Evolutionary conservation across 805 yeast species (phyloP).

Genomic region (Candida caryicola): DNA sequence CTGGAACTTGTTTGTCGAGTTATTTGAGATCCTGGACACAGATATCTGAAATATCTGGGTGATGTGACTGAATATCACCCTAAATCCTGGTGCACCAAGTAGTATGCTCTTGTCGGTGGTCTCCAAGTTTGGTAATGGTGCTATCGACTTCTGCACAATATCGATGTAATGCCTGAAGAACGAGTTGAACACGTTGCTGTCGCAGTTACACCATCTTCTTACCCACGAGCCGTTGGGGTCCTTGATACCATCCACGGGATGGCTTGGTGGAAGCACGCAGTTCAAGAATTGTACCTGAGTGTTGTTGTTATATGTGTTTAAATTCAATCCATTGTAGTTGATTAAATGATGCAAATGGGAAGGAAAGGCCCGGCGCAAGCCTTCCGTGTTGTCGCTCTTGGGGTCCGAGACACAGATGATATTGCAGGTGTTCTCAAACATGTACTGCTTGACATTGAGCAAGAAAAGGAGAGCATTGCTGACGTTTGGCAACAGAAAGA

Average conservation of each 20-base stretch:
- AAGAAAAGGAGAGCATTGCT: constrained; percentile 56
- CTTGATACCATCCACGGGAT: constrained; percentile 46
- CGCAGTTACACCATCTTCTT: constrained; percentile 55
- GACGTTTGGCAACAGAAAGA: constrained; percentile 51
- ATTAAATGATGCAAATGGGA: constrained; percentile 28
- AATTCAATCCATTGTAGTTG: constrained; percentile 27
- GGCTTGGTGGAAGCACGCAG: constrained; percentile 38
- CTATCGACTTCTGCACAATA: constrained; percentile 16
- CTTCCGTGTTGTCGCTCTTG: not conserved
- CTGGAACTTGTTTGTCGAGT: constrained; percentile 1
- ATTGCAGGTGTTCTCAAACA: constrained; percentile 29
- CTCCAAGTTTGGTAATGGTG: constrained; percentile 2
- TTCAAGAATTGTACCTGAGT: constrained; percentile 28
- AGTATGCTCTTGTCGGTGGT: constrained; percentile 7
- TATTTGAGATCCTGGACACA: constrained; percentile 15
- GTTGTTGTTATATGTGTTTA: constrained; percentile 19
- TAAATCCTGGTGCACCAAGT: constrained; percentile 44
- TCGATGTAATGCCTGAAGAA: constrained; percentile 57
- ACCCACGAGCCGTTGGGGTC: constrained; percentile 66
- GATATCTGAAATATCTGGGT: constrained; percentile 40
- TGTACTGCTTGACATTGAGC: constrained; percentile 50
- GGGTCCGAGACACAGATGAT: constrained; percentile 2
- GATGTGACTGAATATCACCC: constrained; percentile 44
- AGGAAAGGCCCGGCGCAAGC: constrained; percentile 23
- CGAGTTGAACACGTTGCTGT: constrained; percentile 57